Evolutionary conservation across 2,329 filamentous ascomycete species (phyloP), one percentile per base, ranked within the genome.

Genomic region (Epichloe sp.): DNA sequence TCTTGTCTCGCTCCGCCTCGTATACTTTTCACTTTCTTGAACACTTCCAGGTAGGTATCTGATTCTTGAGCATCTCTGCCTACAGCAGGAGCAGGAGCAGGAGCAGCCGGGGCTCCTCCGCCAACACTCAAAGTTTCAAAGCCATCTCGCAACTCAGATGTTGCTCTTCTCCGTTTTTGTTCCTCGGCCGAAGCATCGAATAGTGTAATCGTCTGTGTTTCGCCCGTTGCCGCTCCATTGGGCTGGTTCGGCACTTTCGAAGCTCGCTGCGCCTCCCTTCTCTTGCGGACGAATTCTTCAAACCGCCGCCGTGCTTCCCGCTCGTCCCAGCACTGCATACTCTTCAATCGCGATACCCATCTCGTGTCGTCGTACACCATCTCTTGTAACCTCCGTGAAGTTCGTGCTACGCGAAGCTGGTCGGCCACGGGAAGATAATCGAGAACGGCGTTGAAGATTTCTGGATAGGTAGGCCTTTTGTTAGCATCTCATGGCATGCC

Each of bases 291-390:
- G 7, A 78, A 76, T 23, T 91, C 83, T 55, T 96, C 91, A 49
- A 88, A 87, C 49, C 86, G 74, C 58, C 79, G 82, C 54, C 90
- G 78, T 4, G 93, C 93, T 64, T 95, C 91, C 3, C 73, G 67
- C 64, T 98, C 93, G 62, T 95, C 85, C 93, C 93, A 98, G 58
- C 86, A 85, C 2, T 85, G 87, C 82, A 98, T 95, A 53, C 78
- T 82, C 64, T 86, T 86, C 50, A 98, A 69, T 56, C 87, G 79
- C 56, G 87, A 82, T 40, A 97, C 86, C 93, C 93, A 98, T 71
- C 91, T 79, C 47, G 89, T 88, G 67, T 98, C 93, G 66, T 98
- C 93, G 68, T 97, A 98, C 3, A 96, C 90, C 90, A 98, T 98
- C 69, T 98, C 93, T 63, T 86, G 85, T 77, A 97, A 80, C 54